Percentiles rank a stretch among this genome's conserved stretches.
phyloP scores from a whole-genome alignment of 73 alveolate species.

The Uronychia binucleata region DNA sequence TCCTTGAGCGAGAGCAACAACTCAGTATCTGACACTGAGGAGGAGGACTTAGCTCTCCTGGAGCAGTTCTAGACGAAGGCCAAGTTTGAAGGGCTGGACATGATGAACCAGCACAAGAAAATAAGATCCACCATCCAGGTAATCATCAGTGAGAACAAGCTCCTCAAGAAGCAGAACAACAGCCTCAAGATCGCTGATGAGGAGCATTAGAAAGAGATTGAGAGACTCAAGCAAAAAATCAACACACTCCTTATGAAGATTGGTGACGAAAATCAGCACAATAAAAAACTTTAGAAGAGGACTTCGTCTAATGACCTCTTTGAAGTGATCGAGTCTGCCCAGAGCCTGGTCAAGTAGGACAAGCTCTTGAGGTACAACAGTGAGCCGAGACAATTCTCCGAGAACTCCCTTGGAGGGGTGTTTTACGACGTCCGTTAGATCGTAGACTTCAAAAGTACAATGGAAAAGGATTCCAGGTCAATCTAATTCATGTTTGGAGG shows the following conservation, averaged over 20 bases:
- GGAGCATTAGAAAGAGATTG: neutral
- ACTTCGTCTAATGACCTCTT: neutral
- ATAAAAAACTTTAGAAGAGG: neutral
- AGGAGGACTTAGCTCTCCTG: neutral
- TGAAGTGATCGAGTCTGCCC: neutral
- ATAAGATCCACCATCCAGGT: neutral
- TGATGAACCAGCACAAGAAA: neutral
- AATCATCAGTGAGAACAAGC: neutral
- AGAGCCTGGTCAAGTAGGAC: neutral
- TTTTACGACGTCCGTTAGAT: neutral
- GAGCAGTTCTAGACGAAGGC: neutral
- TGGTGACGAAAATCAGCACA: neutral
- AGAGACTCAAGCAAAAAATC: neutral
- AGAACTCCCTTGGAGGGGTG: no score
- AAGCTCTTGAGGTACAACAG: no score
- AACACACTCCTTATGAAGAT: neutral
- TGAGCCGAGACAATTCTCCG: no score
- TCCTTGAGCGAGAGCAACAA: neutral
- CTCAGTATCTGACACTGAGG: neutral
- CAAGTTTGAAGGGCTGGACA: neutral
- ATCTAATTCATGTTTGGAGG: neutral
- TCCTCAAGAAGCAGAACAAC: neutral
- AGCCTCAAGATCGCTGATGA: neutral
- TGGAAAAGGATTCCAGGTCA: neutral
- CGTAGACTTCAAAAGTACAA: neutral